Percentiles rank a stretch among this genome's conserved stretches.
phyloP scores from a whole-genome alignment of 2,329 filamentous ascomycete genomes.

The Fusarium sp. region DNA sequence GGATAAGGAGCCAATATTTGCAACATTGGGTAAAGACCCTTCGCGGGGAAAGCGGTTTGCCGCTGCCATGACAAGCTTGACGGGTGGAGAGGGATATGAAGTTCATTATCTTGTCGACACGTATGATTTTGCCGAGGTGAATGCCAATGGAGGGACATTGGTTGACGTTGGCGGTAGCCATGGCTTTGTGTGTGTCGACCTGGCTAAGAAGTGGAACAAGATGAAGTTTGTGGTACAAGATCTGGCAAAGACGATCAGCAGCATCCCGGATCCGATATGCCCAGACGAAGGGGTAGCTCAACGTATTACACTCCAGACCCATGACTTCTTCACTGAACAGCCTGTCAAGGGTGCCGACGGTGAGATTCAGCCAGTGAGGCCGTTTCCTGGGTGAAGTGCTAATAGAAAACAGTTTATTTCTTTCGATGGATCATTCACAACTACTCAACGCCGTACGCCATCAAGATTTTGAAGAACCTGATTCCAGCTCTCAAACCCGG shows the following conservation, averaged over 20 bases:
- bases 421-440: conserved; percentile 72
- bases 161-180: conserved; percentile 70
- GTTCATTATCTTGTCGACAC: conserved; percentile 63
- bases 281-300: conserved; percentile 53
- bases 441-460: conserved; percentile 65
- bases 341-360: conserved; percentile 63
- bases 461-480: conserved; percentile 61
- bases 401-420: conserved; percentile 59
- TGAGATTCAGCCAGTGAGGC: conserved; percentile 37
- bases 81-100: conserved; percentile 67
- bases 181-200: conserved; percentile 66
- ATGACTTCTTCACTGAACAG: conserved; percentile 70
- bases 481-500: conserved; percentile 67
- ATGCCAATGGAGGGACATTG: conserved; percentile 58
- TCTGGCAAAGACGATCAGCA: conserved; percentile 59
- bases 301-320: conserved; percentile 57
- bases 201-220: conserved; percentile 62
- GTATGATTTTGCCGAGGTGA: conserved; percentile 63
- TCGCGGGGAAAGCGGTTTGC: conserved; percentile 63
- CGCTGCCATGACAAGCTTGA: conserved; percentile 65
- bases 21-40: conserved; percentile 61
- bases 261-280: conserved; percentile 57
- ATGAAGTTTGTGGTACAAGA: conserved; percentile 68
- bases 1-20: conserved; percentile 65
- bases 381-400: conserved; percentile 2